Conservation (phyloP, 768 basidiomycete species). For the Lactarius tabidus region DNA sequence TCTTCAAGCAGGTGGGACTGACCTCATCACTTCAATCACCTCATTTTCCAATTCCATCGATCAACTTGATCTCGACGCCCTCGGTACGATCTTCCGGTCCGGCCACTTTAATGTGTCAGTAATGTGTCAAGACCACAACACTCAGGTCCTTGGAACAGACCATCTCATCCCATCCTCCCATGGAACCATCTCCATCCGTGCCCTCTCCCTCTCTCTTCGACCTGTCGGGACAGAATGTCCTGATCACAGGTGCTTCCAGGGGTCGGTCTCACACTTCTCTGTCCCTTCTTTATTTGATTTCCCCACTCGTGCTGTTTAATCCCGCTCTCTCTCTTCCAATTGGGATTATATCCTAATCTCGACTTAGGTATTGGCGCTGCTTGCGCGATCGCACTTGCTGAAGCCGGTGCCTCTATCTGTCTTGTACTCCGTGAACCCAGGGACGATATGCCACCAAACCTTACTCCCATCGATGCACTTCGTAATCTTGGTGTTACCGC, state of each 20-base stretch:
- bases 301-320: conserved; percentile 11
- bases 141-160: neutral
- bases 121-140: neutral
- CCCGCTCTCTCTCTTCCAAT: neutral
- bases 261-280: conserved; percentile 41
- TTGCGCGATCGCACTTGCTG: conserved; percentile 50
- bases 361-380: conserved; percentile 50
- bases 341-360: neutral
- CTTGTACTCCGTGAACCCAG: conserved; percentile 45
- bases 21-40: neutral
- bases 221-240: conserved; percentile 60
- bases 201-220: conserved; percentile 59
- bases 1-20: neutral
- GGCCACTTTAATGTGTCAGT: conserved; percentile 1
- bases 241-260: conserved; percentile 78
- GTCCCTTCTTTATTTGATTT: conserved; percentile 3
- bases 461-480: conserved; percentile 37
- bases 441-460: conserved; percentile 34
- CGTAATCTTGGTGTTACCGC: conserved; percentile 34
- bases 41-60: neutral
- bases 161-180: conserved; percentile 26
- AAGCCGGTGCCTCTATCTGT: conserved; percentile 51
- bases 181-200: conserved; percentile 51
- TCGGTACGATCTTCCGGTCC: conserved; percentile 18
- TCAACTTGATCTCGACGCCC: neutral